Evolutionary conservation across 2,329 filamentous ascomycete species (phyloP).

Genomic region (Xylaria sp.): DNA sequence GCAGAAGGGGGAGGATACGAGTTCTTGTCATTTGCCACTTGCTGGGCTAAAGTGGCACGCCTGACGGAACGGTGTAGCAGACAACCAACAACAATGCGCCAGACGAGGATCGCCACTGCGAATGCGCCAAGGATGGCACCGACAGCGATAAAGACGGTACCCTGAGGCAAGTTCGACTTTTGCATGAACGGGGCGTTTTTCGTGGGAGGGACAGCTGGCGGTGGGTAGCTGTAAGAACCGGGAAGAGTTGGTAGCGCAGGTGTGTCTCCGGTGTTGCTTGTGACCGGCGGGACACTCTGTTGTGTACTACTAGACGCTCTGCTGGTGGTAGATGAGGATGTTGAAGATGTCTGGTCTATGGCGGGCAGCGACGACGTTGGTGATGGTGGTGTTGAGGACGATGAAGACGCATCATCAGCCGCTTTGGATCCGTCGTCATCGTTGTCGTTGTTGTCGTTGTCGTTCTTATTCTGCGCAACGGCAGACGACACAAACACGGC

Average conservation of each 20-base stretch:
- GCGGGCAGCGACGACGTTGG: constrained; percentile 27
- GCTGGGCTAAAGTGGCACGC: constrained; percentile 80
- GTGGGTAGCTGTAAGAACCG: constrained; percentile 71
- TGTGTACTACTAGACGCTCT: constrained; percentile 31
- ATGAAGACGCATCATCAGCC: constrained; percentile 21
- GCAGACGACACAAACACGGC: constrained; percentile 40
- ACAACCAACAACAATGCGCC: constrained; percentile 89
- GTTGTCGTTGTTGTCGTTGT: background rate
- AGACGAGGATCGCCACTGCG: constrained; percentile 81
- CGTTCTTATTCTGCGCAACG: constrained; percentile 43
- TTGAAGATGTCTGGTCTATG: constrained; percentile 32
- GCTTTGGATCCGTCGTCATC: constrained; percentile 27
- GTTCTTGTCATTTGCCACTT: constrained; percentile 75
- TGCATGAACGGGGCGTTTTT: constrained; percentile 91
- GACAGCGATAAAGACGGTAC: constrained; percentile 95
- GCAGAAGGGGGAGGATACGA: constrained; percentile 67
- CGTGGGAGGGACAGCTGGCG: constrained; percentile 83
- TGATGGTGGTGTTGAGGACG: constrained; percentile 23
- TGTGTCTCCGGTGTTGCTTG: constrained; percentile 19
- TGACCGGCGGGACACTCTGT: constrained; percentile 30
- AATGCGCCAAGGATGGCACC: constrained; percentile 88
- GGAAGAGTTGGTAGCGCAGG: constrained; percentile 62
- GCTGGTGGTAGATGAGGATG: constrained; percentile 31
- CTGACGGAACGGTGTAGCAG: constrained; percentile 91
- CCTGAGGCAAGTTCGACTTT: constrained; percentile 83